Evolutionary conservation across 2,329 filamentous ascomycete species (phyloP).

Genomic region (Pseudopyricularia javanii): DNA sequence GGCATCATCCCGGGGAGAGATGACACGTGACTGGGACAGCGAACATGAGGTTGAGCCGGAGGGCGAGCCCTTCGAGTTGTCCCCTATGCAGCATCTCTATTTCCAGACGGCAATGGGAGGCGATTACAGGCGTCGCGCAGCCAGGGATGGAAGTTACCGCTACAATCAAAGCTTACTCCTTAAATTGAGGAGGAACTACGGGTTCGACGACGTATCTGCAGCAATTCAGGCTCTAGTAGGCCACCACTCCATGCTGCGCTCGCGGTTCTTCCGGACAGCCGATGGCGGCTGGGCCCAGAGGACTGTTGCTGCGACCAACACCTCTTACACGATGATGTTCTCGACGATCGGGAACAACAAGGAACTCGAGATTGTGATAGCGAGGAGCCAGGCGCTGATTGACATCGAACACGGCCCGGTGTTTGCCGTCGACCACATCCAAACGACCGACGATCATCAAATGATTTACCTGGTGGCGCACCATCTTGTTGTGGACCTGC

Average conservation of each 20-base stretch:
- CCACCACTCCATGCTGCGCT: slow-evolving; percentile 39
- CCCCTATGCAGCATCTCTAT: slow-evolving; percentile 41
- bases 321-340: slow-evolving; percentile 31
- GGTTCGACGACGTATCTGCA: slow-evolving; percentile 30
- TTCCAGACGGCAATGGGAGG: slow-evolving; percentile 33
- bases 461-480: slow-evolving; percentile 37
- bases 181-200: slow-evolving; percentile 25
- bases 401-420: slow-evolving; percentile 37
- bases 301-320: slow-evolving; percentile 23
- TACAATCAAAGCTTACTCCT: slow-evolving; percentile 40
- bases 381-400: slow-evolving; percentile 28
- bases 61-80: slow-evolving; percentile 29
- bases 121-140: slow-evolving; percentile 15
- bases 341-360: slow-evolving; percentile 25
- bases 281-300: slow-evolving; percentile 32
- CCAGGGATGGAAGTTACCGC: slow-evolving; percentile 24
- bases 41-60: slow-evolving; percentile 16
- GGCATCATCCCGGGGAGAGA: slow-evolving; percentile 18
- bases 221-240: slow-evolving; percentile 34
- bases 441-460: slow-evolving; percentile 30
- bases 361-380: slow-evolving; percentile 27
- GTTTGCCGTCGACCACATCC: slow-evolving; percentile 35
- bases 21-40: slow-evolving; percentile 18
- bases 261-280: slow-evolving; percentile 24
- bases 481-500: slow-evolving; percentile 36